Conservation (phyloP, 495 filamentous ascomycete genomes). For the Neurospora sp. region DNA sequence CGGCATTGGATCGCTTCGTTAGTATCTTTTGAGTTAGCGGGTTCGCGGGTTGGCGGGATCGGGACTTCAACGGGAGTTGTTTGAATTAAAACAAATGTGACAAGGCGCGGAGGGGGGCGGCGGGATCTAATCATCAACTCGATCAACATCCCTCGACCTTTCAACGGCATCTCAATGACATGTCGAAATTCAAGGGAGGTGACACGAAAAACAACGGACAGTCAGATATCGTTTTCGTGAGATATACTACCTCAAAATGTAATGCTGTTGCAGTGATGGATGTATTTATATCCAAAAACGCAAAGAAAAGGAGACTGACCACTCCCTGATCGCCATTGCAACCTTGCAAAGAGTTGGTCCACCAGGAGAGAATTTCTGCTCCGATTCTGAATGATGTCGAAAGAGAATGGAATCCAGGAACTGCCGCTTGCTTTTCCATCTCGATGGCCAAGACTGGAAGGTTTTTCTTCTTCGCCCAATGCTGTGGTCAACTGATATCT, state of each 20-base stretch:
- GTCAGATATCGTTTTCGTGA: background rate
- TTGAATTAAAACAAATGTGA: background rate
- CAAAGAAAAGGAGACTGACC: background rate
- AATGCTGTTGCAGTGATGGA: background rate
- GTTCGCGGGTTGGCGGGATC: background rate
- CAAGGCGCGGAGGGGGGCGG: background rate
- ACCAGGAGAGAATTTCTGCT: background rate
- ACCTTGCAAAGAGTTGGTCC: background rate
- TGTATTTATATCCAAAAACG: background rate
- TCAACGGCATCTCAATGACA: background rate
- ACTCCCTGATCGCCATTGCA: background rate
- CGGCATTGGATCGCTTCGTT: background rate
- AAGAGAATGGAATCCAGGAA: background rate
- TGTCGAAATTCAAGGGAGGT: background rate
- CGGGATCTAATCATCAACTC: background rate
- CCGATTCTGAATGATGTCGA: background rate
- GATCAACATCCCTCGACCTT: background rate
- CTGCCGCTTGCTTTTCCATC: background rate
- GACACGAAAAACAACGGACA: background rate
- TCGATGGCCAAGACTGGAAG: background rate
- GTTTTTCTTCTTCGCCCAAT: background rate
- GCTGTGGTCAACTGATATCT: background rate
- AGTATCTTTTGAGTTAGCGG: background rate
- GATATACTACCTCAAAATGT: background rate
- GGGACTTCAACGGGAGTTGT: background rate